phyloP scores from a whole-genome alignment of 768 basidiomycete genomes.

The Lanmaoa rubissima region DNA sequence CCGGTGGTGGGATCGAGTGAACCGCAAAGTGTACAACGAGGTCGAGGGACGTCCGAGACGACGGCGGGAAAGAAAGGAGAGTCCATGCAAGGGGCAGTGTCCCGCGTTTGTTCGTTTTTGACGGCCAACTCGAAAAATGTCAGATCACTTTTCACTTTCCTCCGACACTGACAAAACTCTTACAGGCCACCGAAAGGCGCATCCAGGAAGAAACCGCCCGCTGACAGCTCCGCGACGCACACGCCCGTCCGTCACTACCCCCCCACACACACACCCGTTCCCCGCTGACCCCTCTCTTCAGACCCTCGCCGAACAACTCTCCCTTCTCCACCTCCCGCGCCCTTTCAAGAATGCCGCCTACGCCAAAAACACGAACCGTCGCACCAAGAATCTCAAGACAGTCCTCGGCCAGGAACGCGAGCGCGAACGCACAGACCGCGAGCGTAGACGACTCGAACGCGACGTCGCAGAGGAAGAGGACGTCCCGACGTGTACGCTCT shows the following conservation, averaged over 20 bases:
- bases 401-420: conserved; percentile 79
- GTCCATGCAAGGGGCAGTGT: no score
- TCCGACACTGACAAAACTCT: background rate
- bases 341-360: conserved; percentile 79
- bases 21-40: conserved; percentile 44
- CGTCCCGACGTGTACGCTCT: conserved; percentile 62
- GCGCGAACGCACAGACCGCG: conserved; percentile 66
- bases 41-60: no score
- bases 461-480: conserved; percentile 53
- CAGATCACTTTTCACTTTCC: background rate
- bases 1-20: conserved; percentile 63
- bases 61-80: background rate
- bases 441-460: conserved; percentile 50
- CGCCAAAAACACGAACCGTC: conserved; percentile 64
- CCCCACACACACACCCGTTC: no score
- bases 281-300: conserved; percentile 23
- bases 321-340: conserved; percentile 64
- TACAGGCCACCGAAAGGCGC: conserved; percentile 32
- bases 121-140: background rate
- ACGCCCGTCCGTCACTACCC: conserved; percentile 19
- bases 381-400: conserved; percentile 78
- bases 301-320: conserved; percentile 74
- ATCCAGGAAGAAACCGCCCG: conserved; percentile 15
- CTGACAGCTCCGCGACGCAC: conserved; percentile 4
- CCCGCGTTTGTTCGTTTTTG: no score